Conservation (phyloP, 805 yeast species). For the Danielozyma ontarioensis region DNA sequence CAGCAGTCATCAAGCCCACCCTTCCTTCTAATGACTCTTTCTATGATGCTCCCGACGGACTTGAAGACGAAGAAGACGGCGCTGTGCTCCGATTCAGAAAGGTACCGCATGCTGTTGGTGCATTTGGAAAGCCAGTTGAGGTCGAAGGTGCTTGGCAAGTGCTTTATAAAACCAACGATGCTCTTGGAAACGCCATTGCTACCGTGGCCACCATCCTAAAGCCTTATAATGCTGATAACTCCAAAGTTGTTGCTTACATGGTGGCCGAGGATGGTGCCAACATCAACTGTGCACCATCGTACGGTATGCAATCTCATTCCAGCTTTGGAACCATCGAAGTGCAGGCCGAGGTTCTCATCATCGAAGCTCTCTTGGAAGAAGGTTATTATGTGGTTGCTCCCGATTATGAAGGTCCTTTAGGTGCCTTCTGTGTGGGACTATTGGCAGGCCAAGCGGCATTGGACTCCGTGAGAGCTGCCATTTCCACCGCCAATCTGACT, state of each 20-base stretch:
- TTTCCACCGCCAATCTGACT: background rate
- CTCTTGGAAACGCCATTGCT: background rate
- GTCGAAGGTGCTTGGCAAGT: background rate
- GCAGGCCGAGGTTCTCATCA: background rate
- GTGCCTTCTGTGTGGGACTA: background rate
- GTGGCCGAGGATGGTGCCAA: background rate
- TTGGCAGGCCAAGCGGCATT: background rate
- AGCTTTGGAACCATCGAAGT: background rate
- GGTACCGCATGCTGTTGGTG: slow-evolving; percentile 3
- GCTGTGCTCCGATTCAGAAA: slow-evolving; percentile 8
- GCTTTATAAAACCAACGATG: background rate
- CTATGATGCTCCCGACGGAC: slow-evolving; percentile 11
- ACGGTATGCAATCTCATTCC: background rate
- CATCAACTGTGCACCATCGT: background rate
- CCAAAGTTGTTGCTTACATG: background rate
- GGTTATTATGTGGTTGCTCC: slow-evolving; percentile 1
- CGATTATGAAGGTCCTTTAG: slow-evolving; percentile 1
- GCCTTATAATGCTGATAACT: slow-evolving; percentile 1
- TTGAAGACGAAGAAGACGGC: slow-evolving; percentile 7
- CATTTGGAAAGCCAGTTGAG: background rate
- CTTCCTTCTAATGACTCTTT: slow-evolving; percentile 8
- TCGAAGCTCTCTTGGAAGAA: background rate
- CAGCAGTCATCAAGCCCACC: background rate
- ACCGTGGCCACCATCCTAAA: slow-evolving; percentile 1
- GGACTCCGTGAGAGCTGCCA: slow-evolving; percentile 1